Evolutionary conservation across 257 asterid species (phyloP).

Genomic region (Nicotiana sylvestris): DNA sequence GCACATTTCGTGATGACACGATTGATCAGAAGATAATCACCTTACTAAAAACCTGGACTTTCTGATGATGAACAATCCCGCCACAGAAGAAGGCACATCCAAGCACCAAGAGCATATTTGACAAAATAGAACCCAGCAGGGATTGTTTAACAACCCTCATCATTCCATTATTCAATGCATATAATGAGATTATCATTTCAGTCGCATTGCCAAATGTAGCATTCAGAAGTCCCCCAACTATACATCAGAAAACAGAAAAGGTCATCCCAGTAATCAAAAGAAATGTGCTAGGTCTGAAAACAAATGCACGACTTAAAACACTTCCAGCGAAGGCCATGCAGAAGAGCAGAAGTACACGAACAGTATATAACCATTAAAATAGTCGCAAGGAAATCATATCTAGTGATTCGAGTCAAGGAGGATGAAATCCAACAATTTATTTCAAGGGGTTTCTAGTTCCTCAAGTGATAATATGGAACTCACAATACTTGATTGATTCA

Average conservation of each 20-base stretch:
- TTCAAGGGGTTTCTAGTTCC: not conserved
- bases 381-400: not conserved
- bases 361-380: not conserved
- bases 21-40: constrained; percentile 28
- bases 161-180: constrained; percentile 88
- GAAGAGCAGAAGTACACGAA: not conserved
- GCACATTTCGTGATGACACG: not conserved
- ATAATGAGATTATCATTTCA: constrained; percentile 89
- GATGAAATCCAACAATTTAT: not conserved
- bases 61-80: constrained; percentile 63
- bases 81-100: constrained; percentile 98
- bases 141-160: constrained; percentile 91
- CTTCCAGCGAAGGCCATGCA: not conserved
- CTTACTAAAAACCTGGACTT: constrained; percentile 78
- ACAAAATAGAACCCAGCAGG: constrained; percentile 85
- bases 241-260: constrained; percentile 10
- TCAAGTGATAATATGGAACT: too few species aligned
- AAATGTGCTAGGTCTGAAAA: not conserved
- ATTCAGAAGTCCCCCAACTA: constrained; percentile 95
- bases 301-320: not conserved
- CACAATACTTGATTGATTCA: too few species aligned
- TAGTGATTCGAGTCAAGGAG: not conserved
- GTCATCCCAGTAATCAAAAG: not conserved
- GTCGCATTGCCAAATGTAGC: constrained; percentile 98
- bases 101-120: constrained; percentile 96